Conservation (phyloP, 2,329 filamentous ascomycete species). For the Parafenestella ontariensis region DNA sequence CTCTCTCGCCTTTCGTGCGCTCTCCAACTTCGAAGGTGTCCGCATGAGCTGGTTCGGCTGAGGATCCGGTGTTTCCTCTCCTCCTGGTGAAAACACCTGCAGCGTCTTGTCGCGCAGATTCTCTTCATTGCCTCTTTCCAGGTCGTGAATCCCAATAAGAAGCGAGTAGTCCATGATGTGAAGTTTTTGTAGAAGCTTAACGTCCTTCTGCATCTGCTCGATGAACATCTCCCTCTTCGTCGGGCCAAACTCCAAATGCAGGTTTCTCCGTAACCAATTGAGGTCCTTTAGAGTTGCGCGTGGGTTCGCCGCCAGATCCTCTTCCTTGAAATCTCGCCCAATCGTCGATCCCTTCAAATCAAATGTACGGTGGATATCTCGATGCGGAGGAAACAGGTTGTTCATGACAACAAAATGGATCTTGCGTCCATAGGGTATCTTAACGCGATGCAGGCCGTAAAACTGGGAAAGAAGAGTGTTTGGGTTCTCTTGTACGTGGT, state of each 20-base stretch:
- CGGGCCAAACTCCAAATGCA: constrained; percentile 86
- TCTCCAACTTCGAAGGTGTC: constrained; percentile 93
- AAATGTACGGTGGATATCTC: constrained; percentile 96
- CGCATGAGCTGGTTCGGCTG: constrained; percentile 76
- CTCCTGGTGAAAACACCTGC: constrained; percentile 91
- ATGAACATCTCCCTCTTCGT: constrained; percentile 88
- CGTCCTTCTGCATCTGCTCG: constrained; percentile 86
- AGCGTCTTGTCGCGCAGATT: constrained; percentile 89
- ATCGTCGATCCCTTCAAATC: constrained; percentile 97
- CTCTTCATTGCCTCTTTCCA: constrained; percentile 90
- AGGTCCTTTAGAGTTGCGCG: constrained; percentile 94
- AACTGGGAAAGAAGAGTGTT: constrained; percentile 98
- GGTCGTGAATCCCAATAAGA: constrained; percentile 90
- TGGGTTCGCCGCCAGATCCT: constrained; percentile 86
- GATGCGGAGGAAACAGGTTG: constrained; percentile 95
- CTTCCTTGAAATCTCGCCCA: constrained; percentile 88
- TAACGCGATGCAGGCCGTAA: constrained; percentile 95
- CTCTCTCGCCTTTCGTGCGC: constrained; percentile 86
- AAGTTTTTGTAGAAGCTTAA: constrained; percentile 81
- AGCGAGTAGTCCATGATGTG: constrained; percentile 99
- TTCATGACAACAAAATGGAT: constrained; percentile 99
- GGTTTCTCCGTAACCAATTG: constrained; percentile 89
- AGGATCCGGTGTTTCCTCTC: constrained; percentile 60
- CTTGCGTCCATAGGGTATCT: constrained; percentile 97
- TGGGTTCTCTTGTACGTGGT: constrained; percentile 89